Evolutionary conservation across 139 green algal genomes (phyloP), one percentile per base, ranked within the genome.

Genomic region (Edaphochlamys debaryana): DNA sequence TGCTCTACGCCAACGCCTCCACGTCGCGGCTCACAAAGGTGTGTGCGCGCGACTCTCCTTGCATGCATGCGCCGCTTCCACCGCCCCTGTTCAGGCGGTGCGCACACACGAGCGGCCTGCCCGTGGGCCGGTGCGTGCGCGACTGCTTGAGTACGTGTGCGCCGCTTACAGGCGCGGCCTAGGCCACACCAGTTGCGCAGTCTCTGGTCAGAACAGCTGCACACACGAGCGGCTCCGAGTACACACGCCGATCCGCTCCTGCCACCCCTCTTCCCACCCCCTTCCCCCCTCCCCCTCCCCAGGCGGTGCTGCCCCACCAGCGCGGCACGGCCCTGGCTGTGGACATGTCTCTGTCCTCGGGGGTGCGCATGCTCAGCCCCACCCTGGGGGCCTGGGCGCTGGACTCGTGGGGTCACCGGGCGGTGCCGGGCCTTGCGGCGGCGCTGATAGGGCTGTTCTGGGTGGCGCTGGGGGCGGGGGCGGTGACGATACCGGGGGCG

Each of bases 11-110:
- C 63, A 82, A 73, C 63, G 76, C 76, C 42, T 67, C 32, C 42
- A 82, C 76, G 19, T 82, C 76, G 3, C 76, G 76, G 32, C 63
- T 82, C 38, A 82, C 76, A 0, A 82, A 82, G 76, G 76, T 82
- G 23, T 4, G 40, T 29, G 3, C 38, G 38, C 9, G 67, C 22
- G 38, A 36, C 7, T 6, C n/a, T n/a, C n/a, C n/a, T 52, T 36
- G 36, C 36, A 52, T 71, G n/a, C n/a, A n/a, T n/a, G n/a, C n/a
- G n/a, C n/a, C n/a, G n/a, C n/a, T n/a, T n/a, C n/a, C n/a, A n/a
- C n/a, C n/a, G n/a, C n/a, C n/a, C n/a, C n/a, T n/a, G n/a, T n/a
- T n/a, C n/a, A n/a, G n/a, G n/a, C n/a, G n/a, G n/a, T n/a, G n/a
- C n/a, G n/a, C n/a, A 29, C 6, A 6, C 54, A 9, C 23, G 54